Evolutionary conservation across 495 filamentous ascomycete genomes (phyloP).

Genomic region (Lepidopterella palustris): DNA sequence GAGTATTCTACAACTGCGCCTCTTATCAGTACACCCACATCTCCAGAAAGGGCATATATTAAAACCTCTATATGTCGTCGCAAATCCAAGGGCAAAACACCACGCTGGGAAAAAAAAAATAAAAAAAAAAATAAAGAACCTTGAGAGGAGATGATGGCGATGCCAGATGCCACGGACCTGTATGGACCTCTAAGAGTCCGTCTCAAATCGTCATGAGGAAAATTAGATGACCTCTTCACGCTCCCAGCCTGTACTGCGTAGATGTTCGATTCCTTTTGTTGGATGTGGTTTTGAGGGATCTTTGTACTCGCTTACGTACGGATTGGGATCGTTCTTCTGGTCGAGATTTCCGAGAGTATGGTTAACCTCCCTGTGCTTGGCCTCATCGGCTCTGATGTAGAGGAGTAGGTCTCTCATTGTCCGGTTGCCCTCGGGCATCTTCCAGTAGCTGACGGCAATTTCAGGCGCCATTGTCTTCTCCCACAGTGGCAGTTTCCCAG

Average conservation of each 20-base stretch:
- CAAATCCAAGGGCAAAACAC: neutral
- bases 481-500: conserved; percentile 78
- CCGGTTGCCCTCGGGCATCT: conserved; percentile 76
- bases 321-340: conserved; percentile 80
- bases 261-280: conserved; percentile 59
- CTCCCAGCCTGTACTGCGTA: conserved; percentile 73
- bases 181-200: neutral
- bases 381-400: conserved; percentile 90
- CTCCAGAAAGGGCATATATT: neutral
- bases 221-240: conserved; percentile 62
- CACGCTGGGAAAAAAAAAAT: neutral
- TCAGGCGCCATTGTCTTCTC: conserved; percentile 70
- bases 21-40: neutral
- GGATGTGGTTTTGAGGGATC: conserved; percentile 57
- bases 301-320: conserved; percentile 73
- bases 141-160: neutral
- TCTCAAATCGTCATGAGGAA: neutral
- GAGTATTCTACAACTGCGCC: neutral
- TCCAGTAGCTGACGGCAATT: conserved; percentile 85
- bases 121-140: neutral
- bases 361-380: conserved; percentile 96
- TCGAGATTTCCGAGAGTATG: conserved; percentile 85
- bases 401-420: conserved; percentile 80
- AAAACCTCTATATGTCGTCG: neutral
- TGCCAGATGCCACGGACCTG: neutral